phyloP scores from a whole-genome alignment of 306 rosid species.

The Astragalus glycyphyllos region DNA sequence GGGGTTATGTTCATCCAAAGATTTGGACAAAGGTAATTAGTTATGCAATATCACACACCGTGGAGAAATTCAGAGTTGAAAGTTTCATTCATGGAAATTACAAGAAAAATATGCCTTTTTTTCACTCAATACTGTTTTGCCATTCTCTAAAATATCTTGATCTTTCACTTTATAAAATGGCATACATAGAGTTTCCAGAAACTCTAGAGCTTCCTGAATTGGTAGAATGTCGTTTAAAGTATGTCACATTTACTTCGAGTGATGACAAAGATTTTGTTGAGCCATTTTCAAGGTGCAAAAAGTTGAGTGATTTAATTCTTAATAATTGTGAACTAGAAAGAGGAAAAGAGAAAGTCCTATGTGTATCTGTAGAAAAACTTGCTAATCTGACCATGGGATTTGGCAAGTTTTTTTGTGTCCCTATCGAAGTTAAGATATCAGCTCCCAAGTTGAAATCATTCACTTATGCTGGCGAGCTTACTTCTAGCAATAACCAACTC shows the following conservation, averaged over 20 bases:
- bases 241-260: not conserved
- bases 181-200: too few relatives aligned
- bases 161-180: not conserved
- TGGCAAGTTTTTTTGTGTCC: accelerated
- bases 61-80: not conserved
- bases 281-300: not conserved
- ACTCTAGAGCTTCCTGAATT: not conserved
- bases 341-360: not conserved
- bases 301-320: not conserved
- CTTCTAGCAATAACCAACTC: not conserved
- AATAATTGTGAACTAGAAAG: not conserved
- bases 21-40: not conserved
- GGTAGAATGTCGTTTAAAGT: not conserved
- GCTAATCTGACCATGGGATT: not conserved
- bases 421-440: not conserved
- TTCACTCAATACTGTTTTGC: not conserved
- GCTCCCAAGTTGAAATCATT: not conserved
- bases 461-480: not conserved
- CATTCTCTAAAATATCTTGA: not conserved
- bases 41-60: too few relatives aligned
- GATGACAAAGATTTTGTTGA: not conserved
- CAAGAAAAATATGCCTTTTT: not conserved
- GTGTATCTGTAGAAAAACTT: not conserved
- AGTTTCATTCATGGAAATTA: too few relatives aligned
- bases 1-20: not conserved